Evolutionary conservation across 306 rosid genomes (phyloP), one percentile per base, ranked within the genome.

Genomic region (Acacia crassicarpa): DNA sequence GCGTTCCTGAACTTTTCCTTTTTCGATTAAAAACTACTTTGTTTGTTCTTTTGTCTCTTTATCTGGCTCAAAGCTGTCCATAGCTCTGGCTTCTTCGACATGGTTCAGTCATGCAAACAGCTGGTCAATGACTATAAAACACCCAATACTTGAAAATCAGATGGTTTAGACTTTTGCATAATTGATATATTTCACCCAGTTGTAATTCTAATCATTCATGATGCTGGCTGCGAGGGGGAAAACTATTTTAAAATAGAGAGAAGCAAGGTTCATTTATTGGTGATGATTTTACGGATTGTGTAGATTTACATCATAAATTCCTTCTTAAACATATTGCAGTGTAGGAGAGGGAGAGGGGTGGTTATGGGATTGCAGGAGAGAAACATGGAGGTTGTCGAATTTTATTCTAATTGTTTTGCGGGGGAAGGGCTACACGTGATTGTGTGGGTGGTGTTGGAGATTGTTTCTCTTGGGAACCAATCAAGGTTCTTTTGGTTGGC

Each of bases 391-490:
- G 9, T 69, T 69, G 46, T n/a, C 4, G 74, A 4, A n/a, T 69
- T 69, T 69, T 61, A 49, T 61, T 58, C 22, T 22, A n/a, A 2
- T 20, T 70, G 7, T 70, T 23, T 70, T 4, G 12, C 25, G 3
- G 48, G 30, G 6, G 2, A 15, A 6, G 84, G 53, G 56, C 23
- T 43, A 78, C 87, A 53, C 79, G 85, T 83, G 91, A 83, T 27
- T 74, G 71, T 33, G 49, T n/a, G 59, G 74, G 67, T 23, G 73
- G 41, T 66, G 61, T 59, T 85, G 74, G 59, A 25, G 25, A 61
- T 53, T 46, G 46, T 79, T 83, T 67, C 43, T 33, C 58, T 59
- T 69, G 78, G 82, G 83, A 44, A 51, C 45, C 61, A 69, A 41
- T 69, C 10, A 11, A 43, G 19, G 22, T 9, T 63, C 3, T 63